Percentiles rank a stretch among this genome's conserved stretches.
Conservation (phyloP, 2,329 filamentous ascomycete genomes). For the Aspergillus sp. region DNA sequence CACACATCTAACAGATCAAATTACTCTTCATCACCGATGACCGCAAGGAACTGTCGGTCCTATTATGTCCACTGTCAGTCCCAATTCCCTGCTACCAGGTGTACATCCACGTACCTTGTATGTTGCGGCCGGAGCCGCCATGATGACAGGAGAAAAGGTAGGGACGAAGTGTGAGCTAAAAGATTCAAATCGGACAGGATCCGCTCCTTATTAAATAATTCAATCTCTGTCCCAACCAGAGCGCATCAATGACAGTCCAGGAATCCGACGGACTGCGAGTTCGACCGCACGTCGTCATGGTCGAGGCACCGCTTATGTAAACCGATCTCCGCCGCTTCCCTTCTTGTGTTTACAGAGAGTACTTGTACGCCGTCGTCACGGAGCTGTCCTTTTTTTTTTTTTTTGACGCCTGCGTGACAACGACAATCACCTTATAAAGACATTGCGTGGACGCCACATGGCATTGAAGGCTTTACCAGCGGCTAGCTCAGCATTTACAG, state of each 20-base stretch:
- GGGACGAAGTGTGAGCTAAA: neutral
- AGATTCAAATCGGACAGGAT: neutral
- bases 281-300: slow-evolving; percentile 9
- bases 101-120: slow-evolving; percentile 45
- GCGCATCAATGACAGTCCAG: neutral
- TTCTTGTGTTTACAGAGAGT: slow-evolving; percentile 5
- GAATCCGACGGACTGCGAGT: neutral
- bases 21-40: slow-evolving; percentile 87
- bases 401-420: neutral
- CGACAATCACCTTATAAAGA: too few relatives aligned
- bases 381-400: slow-evolving; percentile 3
- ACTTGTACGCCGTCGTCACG: neutral
- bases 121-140: slow-evolving; percentile 51
- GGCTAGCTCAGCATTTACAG: neutral
- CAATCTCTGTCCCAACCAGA: neutral
- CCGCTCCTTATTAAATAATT: neutral
- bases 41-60: slow-evolving; percentile 91
- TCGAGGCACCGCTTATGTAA: slow-evolving; percentile 14
- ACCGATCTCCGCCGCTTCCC: neutral
- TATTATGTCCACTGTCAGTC: slow-evolving; percentile 37
- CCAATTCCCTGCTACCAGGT: slow-evolving; percentile 3
- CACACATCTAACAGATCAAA: neutral
- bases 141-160: slow-evolving; percentile 23
- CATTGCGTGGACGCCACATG: too few relatives aligned
- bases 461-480: neutral